A percentile compares a stretch with the other conserved stretches of the same genome.
phyloP scores from a whole-genome alignment of 2,329 filamentous ascomycete genomes.

The Diplodia scrobiculata region DNA sequence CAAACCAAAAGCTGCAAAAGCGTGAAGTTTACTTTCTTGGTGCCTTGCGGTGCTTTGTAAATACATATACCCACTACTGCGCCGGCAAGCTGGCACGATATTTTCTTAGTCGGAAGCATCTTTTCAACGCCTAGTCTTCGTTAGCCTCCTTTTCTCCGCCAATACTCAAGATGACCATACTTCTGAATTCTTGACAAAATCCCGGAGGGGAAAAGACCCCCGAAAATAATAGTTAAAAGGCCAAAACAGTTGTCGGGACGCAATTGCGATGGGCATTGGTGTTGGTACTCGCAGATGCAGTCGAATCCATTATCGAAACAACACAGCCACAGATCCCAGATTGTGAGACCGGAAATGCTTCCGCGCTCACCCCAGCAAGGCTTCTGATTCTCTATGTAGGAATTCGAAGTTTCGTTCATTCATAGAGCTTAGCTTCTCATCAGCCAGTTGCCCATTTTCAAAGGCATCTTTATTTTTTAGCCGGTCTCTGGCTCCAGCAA shows the following conservation, averaged over 20 bases:
- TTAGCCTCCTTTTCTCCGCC: neutral
- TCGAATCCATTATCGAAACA: neutral
- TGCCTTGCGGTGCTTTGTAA: conserved; percentile 3
- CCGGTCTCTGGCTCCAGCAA: neutral
- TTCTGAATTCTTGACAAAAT: neutral
- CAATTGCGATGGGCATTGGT: neutral
- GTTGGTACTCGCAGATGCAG: neutral
- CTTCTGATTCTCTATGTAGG: neutral
- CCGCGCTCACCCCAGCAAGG: too few species aligned
- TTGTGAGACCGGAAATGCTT: too few species aligned
- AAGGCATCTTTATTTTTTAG: neutral
- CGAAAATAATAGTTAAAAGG: too few species aligned
- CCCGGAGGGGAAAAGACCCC: neutral
- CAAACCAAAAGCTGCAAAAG: neutral
- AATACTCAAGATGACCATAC: conserved; percentile 1
- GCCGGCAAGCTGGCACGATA: conserved; percentile 3
- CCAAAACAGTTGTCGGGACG: too few species aligned
- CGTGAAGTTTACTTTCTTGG: neutral
- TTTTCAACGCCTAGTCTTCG: conserved; percentile 4
- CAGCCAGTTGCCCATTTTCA: neutral
- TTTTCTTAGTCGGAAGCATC: conserved; percentile 5
- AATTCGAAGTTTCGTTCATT: neutral
- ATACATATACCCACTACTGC: conserved; percentile 19
- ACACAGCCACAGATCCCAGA: neutral
- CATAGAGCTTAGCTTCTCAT: neutral